Evolutionary conservation across 768 basidiomycete genomes (phyloP), one percentile per base, ranked within the genome.

Genomic region (Megacollybia marginata): DNA sequence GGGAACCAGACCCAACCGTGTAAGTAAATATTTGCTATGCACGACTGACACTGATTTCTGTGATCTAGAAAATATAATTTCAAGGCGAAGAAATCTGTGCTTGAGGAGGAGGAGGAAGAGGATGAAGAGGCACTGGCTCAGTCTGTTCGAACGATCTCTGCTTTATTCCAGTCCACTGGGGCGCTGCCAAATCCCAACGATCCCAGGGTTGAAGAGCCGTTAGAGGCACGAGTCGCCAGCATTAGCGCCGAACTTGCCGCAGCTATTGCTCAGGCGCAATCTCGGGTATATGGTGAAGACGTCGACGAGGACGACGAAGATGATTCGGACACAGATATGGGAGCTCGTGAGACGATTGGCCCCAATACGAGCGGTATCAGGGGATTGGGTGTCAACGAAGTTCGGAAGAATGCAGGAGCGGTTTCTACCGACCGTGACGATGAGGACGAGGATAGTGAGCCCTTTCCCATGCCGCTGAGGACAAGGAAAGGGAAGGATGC

Each of bases 1-100:
- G 88, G 87, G 85, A 85, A 56, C 85, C 88, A 38, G 87, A 91
- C 69, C 87, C 88, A 32, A 83, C 82, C 57, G 73, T 88, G 88
- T 90, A 64, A 56, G 85, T 73, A 42, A 42, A 52, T 34, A 45
- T 48, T 15, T 38, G 44, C 52, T 53, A 4, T 55, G 23, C 45
- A 50, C 50, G 49, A 48, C 33, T 35, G 49, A 51, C 33, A 54
- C 54, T 67, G 42, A 63, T 59, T 8, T 40, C 32, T 46, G 31
- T 50, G 46, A 33, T 54, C 9, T 54, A 88, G 87, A 55, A 85
- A 81, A 72, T 88, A 87, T 61, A 86, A 76, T 54, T 88, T 89
- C 61, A 88, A 87, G 59, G 74, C 82, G 13, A 88, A 88, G 64
- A 83, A 79, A 55, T 77, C 64, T 50, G 67, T 79, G 49, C 72